Evolutionary conservation across 495 filamentous ascomycete species (phyloP), one percentile per base, ranked within the genome.

Genomic region (Podospora fimiseda): DNA sequence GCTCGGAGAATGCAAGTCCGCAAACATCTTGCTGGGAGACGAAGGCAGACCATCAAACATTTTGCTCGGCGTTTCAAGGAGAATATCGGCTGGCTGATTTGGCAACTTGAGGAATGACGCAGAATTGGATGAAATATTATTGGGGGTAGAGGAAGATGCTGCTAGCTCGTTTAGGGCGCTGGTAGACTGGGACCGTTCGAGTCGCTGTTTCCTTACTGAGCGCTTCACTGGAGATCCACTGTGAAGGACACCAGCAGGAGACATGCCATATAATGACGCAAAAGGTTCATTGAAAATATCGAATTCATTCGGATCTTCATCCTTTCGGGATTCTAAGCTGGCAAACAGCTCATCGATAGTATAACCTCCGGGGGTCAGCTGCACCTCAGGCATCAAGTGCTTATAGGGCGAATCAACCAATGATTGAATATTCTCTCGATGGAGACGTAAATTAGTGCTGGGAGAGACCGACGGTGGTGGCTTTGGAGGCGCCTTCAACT

Each of bases 381-480:
- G 83, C 23, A 81, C 65, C 6, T 71, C 68, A 6, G 61, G 62
- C 2, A 71, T 57, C 47, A 81, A 70, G 49, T 83, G 81, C 54
- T 88, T 84, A 48, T 86, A 80, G 1, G 93, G 92, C 3, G 93
- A 96, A 27, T 90, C 89, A 22, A 96, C 81, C 78, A 98, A 82
- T 46, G 88, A 85, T 48, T 83, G 83, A 47, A 98, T 89, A 40
- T 80, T 86, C 54, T 90, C 85, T 19, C 93, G 88, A 63, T 97
- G 93, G 46, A 94, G 84, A 38, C 86, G 84, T n/a, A 98, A 78
- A 57, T 95, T 95, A 3, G 93, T 96, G 66, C 90, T 94, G 0
- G 93, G 93, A 9, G 92, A 96, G 13, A 90, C 84, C 3, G 92
- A 95, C 53, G 88, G 82, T 16, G 90, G 90, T 21, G 89, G 86